Evolutionary conservation across 495 filamentous ascomycete genomes (phyloP), one percentile per base, ranked within the genome.

Genomic region (Aspergillus egyptiacus): DNA sequence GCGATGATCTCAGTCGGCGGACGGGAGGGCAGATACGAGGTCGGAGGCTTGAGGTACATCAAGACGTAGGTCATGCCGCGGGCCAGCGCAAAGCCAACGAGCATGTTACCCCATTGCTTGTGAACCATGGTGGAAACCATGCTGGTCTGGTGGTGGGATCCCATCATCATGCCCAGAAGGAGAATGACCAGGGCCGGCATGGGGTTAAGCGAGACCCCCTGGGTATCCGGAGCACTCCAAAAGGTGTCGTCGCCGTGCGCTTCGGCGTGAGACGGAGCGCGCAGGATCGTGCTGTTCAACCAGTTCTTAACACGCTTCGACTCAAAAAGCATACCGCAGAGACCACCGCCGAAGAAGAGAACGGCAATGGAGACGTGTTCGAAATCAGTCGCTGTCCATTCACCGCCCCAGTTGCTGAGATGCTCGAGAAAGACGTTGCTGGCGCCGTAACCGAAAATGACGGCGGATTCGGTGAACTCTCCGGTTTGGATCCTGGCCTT

Each of bases 341-440:
- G 62, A n/a, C 93, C 93, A 54, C 90, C 91, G 42, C 93, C 93
- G 50, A 96, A 86, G 71, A 98, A 97, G 71, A 98, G 80, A 32
- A 96, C 72, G 1, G 91, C 87, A 57, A 98, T 96, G 5, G 89
- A 93, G 38, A 94, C 72, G 62, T 98, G 93, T 70, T 98, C 90
- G 5, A 98, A 69, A 64, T 97, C 93, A 27, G 82, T 77, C 13
- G 89, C 61, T 48, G 74, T 80, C 83, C 89, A 98, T 31, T 67
- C 73, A 6, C 71, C 63, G 22, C 86, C 89, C 73, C 78, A 81
- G 39, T 71, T 78, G 30, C 79, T 79, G 31, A 98, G 76, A 62
- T 95, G 93, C 66, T 98, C 93, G 28, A 97, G 71, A 66, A 94
- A 96, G 41, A 97, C 82, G 64, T 98, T 98, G 36, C 84, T 89